Evolutionary conservation across 345 rosid species (phyloP), one percentile per base, ranked within the genome.

Genomic region (Dipteronia sinensis): DNA sequence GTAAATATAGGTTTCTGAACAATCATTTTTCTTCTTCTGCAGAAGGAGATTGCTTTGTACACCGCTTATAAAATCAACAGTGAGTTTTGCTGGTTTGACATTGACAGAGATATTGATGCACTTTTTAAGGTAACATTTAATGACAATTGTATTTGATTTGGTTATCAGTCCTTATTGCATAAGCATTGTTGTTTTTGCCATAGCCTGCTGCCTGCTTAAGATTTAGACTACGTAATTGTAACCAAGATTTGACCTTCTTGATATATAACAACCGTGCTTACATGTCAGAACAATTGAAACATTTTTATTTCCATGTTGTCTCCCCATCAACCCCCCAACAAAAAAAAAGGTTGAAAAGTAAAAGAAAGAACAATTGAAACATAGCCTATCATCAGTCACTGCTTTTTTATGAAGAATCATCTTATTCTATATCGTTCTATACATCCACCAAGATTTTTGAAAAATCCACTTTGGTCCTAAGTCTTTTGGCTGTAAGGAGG

Each of bases 1-100:
- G 31, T 31, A 11, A 20, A 13, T 20, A 20, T 58, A 71, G 38
- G 58, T 47, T 65, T 66, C 55, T 79, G 20, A 81, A 59, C 53
- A 38, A 13, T 72, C 71, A 20, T 44, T 25, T 38, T 19, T 65
- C 77, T 84, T 63, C 76, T 71, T 78, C 73, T 84, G 94, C 96
- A 95, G 99, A 95, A 95, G 83, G 99, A 93, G 88, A 83, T 95
- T 81, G 99, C 96, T 77, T 86, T 95, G 76, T 95, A 95, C 72
- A 95, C 97, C 0, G 99, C 99, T 86, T 90, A 91, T 61, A 95
- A 92, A 82, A 74, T 84, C 80, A 89, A 81, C 82, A 88, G 84
- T 84, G 99, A 93, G 59, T 95, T 93, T 75, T 78, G 86, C 79
- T 93, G 94, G 94, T 95, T 93, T 86, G 94, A 95, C 83, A 87